Conservation (phyloP, 106 monocot species). For the Platanthera zijinensis region DNA sequence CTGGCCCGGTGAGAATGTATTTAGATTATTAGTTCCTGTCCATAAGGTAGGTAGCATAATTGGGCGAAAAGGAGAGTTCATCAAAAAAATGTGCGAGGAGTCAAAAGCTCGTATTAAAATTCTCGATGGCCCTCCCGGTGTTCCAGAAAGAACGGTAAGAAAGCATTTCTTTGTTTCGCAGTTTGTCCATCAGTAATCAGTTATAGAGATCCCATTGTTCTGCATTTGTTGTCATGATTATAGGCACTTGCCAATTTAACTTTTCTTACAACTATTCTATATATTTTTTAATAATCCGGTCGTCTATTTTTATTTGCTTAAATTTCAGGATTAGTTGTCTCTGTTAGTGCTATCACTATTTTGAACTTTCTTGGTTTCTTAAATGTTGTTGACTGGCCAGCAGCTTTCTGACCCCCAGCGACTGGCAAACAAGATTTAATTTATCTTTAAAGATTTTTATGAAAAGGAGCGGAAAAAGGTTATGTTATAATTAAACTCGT, state of each 20-base stretch:
- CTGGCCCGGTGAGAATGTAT: conserved; percentile 93
- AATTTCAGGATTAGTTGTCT: not conserved
- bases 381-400: too few species aligned
- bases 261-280: not conserved
- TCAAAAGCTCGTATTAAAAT: conserved; percentile 84
- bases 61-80: conserved; percentile 86
- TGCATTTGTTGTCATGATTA: not conserved
- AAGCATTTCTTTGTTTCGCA: not conserved
- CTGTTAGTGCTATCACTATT: not conserved
- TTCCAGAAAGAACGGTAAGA: conserved; percentile 86
- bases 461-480: too few species aligned
- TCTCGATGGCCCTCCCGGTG: conserved; percentile 80
- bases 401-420: too few species aligned
- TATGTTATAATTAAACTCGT: too few species aligned
- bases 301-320: not conserved
- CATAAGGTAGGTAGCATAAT: conserved; percentile 84
- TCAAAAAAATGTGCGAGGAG: conserved; percentile 92
- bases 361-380: not conserved
- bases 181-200: not conserved
- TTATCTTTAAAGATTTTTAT: too few species aligned
- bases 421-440: too few species aligned
- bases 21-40: conserved; percentile 72
- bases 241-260: not conserved
- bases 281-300: not conserved
- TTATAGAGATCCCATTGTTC: not conserved